phyloP scores from a whole-genome alignment of 169 alveolate genomes.

The Pseudocohnilembus persalinus region DNA sequence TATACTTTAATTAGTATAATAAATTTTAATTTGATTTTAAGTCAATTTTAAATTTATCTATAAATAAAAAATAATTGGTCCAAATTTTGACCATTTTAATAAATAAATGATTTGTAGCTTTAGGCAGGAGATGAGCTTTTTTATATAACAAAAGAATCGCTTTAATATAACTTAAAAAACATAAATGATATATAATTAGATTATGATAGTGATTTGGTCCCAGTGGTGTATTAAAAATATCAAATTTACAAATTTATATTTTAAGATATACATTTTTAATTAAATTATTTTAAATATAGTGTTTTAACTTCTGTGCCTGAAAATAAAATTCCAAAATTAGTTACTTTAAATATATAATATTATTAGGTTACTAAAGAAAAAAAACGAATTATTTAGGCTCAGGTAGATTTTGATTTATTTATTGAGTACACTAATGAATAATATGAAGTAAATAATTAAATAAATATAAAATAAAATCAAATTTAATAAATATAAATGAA shows the following conservation, averaged over 20 bases:
- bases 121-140: background rate
- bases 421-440: background rate
- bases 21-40: too few species aligned
- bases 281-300: background rate
- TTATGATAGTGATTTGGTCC: background rate
- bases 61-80: too few species aligned
- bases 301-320: background rate
- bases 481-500: too few species aligned
- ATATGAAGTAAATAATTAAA: background rate
- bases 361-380: background rate
- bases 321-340: background rate
- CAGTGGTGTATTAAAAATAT: background rate
- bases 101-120: background rate
- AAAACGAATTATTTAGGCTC: background rate
- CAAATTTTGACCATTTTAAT: background rate
- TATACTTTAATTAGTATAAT: too few species aligned
- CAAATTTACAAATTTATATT: too few species aligned
- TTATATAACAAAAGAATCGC: background rate
- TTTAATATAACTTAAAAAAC: too few species aligned
- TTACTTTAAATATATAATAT: background rate
- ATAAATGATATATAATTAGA: too few species aligned
- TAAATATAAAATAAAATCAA: too few species aligned
- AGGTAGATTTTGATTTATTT: background rate
- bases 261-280: too few species aligned
- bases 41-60: too few species aligned